These are phyloP conservation scores for Nothopassalora personata DNA, from an alignment of 2,329 filamentous ascomycete species.

Conservation along the genomic window DNA sequence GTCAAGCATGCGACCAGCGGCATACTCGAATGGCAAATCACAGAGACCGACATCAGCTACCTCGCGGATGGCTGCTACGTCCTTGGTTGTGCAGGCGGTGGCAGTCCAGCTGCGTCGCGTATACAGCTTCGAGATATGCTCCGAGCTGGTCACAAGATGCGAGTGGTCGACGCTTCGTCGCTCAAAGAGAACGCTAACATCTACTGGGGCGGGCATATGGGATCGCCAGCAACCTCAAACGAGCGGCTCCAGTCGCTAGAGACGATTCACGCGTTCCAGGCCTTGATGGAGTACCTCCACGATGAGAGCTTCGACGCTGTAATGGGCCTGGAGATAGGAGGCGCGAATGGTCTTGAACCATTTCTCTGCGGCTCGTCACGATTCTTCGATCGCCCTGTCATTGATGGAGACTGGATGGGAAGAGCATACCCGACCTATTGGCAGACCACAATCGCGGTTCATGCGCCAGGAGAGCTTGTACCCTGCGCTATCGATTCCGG, in stretches of 20 bases:
- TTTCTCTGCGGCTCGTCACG: slow-evolving; percentile 52
- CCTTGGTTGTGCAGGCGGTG: slow-evolving; percentile 57
- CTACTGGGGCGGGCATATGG: slow-evolving; percentile 53
- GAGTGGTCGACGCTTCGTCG: slow-evolving; percentile 49
- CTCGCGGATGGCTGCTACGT: slow-evolving; percentile 57
- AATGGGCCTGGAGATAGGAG: slow-evolving; percentile 62
- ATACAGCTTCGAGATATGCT: slow-evolving; percentile 50
- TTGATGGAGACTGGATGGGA: slow-evolving; percentile 46
- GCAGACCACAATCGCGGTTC: slow-evolving; percentile 43
- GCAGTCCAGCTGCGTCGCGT: slow-evolving; percentile 50
- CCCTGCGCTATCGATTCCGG: slow-evolving; percentile 45
- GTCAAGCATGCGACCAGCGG: slow-evolving; percentile 41
- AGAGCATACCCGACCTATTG: slow-evolving; percentile 44
- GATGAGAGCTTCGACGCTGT: slow-evolving; percentile 49
- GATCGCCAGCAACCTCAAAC: slow-evolving; percentile 56
- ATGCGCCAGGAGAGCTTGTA: slow-evolving; percentile 37
- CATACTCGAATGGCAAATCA: slow-evolving; percentile 50
- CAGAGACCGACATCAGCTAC: slow-evolving; percentile 54
- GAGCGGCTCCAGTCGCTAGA: slow-evolving; percentile 58
- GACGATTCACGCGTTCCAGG: slow-evolving; percentile 38
- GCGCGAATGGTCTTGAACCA: slow-evolving; percentile 57
- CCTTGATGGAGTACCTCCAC: slow-evolving; percentile 48
- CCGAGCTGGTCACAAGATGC: slow-evolving; percentile 46
- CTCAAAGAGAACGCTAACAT: slow-evolving; percentile 49
- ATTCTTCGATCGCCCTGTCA: slow-evolving; percentile 43